Conservation (phyloP, 1,139 yeast species). For the Geotrichum candidum region DNA sequence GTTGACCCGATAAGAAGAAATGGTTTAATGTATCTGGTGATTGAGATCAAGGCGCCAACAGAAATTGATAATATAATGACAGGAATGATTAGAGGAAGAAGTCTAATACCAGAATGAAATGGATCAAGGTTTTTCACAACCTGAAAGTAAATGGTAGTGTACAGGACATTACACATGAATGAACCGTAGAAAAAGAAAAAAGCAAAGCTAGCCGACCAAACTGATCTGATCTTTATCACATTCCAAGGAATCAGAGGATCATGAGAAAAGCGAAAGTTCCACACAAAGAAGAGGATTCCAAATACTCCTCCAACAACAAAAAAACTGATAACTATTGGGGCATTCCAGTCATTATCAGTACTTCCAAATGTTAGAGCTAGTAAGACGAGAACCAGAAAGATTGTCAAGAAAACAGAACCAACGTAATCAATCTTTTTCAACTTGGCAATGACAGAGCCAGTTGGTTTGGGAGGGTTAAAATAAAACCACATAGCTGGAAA, state of each 20-base stretch:
- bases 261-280: slow-evolving; percentile 45
- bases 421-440: slow-evolving; percentile 43
- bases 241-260: slow-evolving; percentile 46
- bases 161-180: slow-evolving; percentile 44
- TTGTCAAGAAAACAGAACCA: slow-evolving; percentile 42
- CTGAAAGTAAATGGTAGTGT: slow-evolving; percentile 53
- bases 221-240: slow-evolving; percentile 37
- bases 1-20: slow-evolving; percentile 43
- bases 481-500: slow-evolving; percentile 41
- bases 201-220: slow-evolving; percentile 38
- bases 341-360: slow-evolving; percentile 44
- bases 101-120: slow-evolving; percentile 52
- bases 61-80: slow-evolving; percentile 45
- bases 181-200: slow-evolving; percentile 41
- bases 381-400: slow-evolving; percentile 43
- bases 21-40: slow-evolving; percentile 46
- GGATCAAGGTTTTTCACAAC: slow-evolving; percentile 45
- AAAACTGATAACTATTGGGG: slow-evolving; percentile 50
- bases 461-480: slow-evolving; percentile 53
- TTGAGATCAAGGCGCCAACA: slow-evolving; percentile 45
- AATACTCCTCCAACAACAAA: slow-evolving; percentile 52
- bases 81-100: slow-evolving; percentile 50
- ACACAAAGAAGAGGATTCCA: slow-evolving; percentile 39
- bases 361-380: slow-evolving; percentile 53
- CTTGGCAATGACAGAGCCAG: slow-evolving; percentile 41